Base-by-base conservation (phyloP, 1,139 yeast species). In the Nakaseomyces sp. region DNA sequence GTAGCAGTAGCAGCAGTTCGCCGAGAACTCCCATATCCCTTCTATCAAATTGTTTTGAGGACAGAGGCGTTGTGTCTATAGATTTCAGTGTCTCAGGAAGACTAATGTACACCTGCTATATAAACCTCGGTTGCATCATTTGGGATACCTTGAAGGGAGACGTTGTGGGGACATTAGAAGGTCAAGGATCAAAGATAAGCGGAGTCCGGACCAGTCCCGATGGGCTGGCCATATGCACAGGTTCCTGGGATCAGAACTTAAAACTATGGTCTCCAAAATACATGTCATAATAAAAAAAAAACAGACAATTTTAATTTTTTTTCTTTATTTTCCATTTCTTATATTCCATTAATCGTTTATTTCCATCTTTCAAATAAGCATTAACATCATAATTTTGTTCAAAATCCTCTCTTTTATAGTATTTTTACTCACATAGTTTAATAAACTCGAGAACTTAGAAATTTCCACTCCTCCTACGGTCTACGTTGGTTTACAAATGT, bases 31-130 rank as follows among this genome's bases (percentile, higher is more conserved):
- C 52, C 1, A 47, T 52, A 7, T 41, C 59, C 2, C 46, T 60
- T 3, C 54, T 56, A 10, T 51, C 62, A 2, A 51, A 58, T 17
- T 56, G 53, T 43, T 56, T 77, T 40, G 81, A 79, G 45, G 71
- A 72, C 38, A 77, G 79, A 9, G 87, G 87, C 4, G 80, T 87
- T 18, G 68, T 77, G 10, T 78, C 93, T 0, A 58, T 87, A 16
- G 91, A 81, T 57, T 81, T 83, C 56, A 81, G 94, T 36, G 68
- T 66, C 8, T 81, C 91, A 38, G 95, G 96, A 0, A 65, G 96
- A 42, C 63, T 87, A 22, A 66, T 87, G 64, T 82, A 81, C 59
- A 72, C 81, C 1, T 82, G 93, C 45, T 85, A 85, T 61, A 77
- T 88, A 0, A 93, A 86, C 48, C 74, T 76, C 40, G 81, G 85